Evolutionary conservation across 352 stramenopile genomes (phyloP), one percentile per base, ranked within the genome.

Genomic region (Achlya hypogyna): DNA sequence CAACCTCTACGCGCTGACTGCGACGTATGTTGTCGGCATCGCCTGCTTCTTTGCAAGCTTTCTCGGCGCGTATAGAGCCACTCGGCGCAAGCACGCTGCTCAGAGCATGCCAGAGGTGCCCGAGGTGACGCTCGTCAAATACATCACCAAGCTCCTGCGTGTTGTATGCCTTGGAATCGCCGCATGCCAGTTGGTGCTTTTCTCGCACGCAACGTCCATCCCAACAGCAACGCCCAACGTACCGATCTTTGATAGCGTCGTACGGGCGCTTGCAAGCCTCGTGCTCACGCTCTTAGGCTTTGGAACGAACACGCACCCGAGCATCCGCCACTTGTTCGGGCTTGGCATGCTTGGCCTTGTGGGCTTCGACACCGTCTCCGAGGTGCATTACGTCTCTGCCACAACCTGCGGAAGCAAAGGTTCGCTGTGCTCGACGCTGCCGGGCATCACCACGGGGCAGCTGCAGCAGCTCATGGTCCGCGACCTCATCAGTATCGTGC

Each of bases 371-470:
- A 58, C 60, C 10, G 29, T 67, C 47, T 67, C 60, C 2, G 60
- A 56, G 25, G 60, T 67, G 16, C 60, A 58, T 22, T 67, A 67
- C 27, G 28, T 67, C 18, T 67, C 60, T 14, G 59, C 59, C 43
- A n/a, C n/a, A 5, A 31, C 22, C 42, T 67, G 60, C 23, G 60
- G n/a, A 22, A 47, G 12, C 23, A 67, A 67, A 28, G 60, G 60
- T 20, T n/a, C 31, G 45, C n/a, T 58, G 5, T 67, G 60, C 43
- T 47, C 60, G 23, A 1, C 42, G 2, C 22, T 35, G 4, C 16
- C 25, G 28, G 25, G 28, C 5, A 1, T 67, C n/a, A 67, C 60
- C 16, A 10, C 43, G 4, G 42, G 28, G 14, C 20, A 49, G 38
- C 47, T 67, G 5, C 4, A 25, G 27, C 31, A 35, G 2, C 47